Base-by-base conservation (phyloP, 768 basidiomycete genomes). In the Rhodosporidiobolus odoratus region DNA sequence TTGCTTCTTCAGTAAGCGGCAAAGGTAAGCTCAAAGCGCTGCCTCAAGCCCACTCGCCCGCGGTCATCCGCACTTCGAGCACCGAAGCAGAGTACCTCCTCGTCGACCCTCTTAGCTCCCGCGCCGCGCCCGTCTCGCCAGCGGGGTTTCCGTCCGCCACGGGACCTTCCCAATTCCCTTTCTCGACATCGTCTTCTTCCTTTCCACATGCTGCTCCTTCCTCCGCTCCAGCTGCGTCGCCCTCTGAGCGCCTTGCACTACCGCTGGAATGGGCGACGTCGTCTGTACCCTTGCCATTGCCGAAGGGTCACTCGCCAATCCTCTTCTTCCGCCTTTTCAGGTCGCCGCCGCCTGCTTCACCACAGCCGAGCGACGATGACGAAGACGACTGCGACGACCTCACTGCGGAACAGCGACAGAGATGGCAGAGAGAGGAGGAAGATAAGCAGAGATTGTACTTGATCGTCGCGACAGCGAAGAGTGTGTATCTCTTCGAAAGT, bases 281-380 rank as follows among this genome's bases (percentile, higher is more conserved):
- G 2, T 56, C 35, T 8, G 41, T 62, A 1, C 38, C 30, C 12
- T 41, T 73, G 4, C 64, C 60, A 0, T 41, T 73, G 1, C 71
- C 71, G 35, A 58, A 56, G 23, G 10, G 16, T 13, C 52, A 27
- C 48, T 35, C n/a, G 27, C 41, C 2, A 25, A 56, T 66, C 25
- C 67, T 62, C 47, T 66, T 68, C 56, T 66, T 68, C 64, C 54
- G 57, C 0, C 58, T 73, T 6, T 64, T 63, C n/a, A 52, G 59
- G 3, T 57, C 27, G 54, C 66, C 58, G 9, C 52, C 50, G 9
- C 41, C 35, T 23, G 45, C 32, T 23, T n/a, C 35, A 2, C 50
- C 50, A 19, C 3, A 4, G 3, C 1, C 25, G 1, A 4, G 1
- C 16, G 10, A 10, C 27, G 15, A 27, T 17, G 58, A 52, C 35